Conservation (phyloP, 108 stramenopile genomes). For the Nannochloropsis granulata region DNA sequence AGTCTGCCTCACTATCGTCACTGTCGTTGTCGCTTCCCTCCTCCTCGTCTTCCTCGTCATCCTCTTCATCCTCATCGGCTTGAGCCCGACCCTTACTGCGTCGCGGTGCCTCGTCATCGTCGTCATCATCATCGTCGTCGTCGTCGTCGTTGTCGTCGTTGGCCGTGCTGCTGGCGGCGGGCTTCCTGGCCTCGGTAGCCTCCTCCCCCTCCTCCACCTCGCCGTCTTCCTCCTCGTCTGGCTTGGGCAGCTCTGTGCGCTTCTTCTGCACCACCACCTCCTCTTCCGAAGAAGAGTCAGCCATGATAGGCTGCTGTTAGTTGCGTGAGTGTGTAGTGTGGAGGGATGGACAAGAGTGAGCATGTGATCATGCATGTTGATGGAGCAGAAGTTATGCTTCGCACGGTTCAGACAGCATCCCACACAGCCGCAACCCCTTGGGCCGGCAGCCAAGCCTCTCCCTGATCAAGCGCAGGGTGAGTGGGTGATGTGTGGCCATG, state of each 20-base stretch:
- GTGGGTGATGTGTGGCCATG: too few species aligned
- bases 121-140: neutral
- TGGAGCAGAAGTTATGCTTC: too few species aligned
- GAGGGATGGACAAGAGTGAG: too few species aligned
- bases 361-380: too few species aligned
- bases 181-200: too few species aligned
- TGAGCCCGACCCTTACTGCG: neutral
- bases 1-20: neutral
- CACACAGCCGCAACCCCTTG: too few species aligned
- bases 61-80: neutral
- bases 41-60: neutral
- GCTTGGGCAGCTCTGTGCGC: neutral
- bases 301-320: neutral
- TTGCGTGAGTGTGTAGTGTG: too few species aligned
- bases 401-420: too few species aligned
- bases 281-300: neutral
- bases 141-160: neutral
- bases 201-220: neutral
- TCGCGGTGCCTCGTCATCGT: neutral
- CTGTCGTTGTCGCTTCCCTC: neutral
- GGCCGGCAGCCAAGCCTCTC: too few species aligned
- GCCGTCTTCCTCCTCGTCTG: neutral
- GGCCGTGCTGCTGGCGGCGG: neutral
- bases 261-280: neutral
- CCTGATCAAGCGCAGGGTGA: too few species aligned